phyloP scores from a whole-genome alignment of 495 filamentous ascomycete species.

The Neurospora sp. region DNA sequence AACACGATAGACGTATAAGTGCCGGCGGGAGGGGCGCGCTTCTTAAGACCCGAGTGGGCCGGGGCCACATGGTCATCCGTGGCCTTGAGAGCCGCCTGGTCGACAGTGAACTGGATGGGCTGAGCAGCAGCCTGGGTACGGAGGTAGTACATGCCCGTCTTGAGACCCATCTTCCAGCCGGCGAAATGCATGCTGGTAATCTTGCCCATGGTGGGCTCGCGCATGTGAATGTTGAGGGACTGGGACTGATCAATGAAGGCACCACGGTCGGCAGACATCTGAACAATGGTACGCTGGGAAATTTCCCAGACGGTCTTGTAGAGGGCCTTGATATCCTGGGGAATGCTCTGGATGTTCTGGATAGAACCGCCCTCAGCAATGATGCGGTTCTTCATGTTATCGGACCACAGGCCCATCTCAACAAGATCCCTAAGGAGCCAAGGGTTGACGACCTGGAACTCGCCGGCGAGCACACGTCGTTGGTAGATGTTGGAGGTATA shows the following conservation, averaged over 20 bases:
- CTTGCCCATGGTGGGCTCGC: slow-evolving; percentile 98
- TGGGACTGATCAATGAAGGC: slow-evolving; percentile 98
- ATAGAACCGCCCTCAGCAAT: slow-evolving; percentile 94
- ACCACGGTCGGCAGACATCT: slow-evolving; percentile 97
- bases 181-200: slow-evolving; percentile 99
- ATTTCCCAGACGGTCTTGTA: slow-evolving; percentile 99
- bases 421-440: slow-evolving; percentile 98
- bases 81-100: slow-evolving; percentile 90
- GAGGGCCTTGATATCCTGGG: slow-evolving; percentile 85
- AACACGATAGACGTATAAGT: slow-evolving; percentile 35
- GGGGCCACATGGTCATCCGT: slow-evolving; percentile 73
- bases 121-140: slow-evolving; percentile 94
- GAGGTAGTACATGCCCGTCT: slow-evolving; percentile 99
- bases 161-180: slow-evolving; percentile 96
- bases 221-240: slow-evolving; percentile 98
- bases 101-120: slow-evolving; percentile 98
- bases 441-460: slow-evolving; percentile 99
- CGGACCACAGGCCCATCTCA: slow-evolving; percentile 95
- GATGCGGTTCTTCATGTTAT: slow-evolving; percentile 99
- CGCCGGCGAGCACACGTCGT: slow-evolving; percentile 91
- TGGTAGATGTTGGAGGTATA: slow-evolving; percentile 99
- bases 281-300: slow-evolving; percentile 85
- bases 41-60: slow-evolving; percentile 49
- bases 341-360: slow-evolving; percentile 93
- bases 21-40: slow-evolving; percentile 48